These are phyloP conservation scores for Suhomyces prunicola DNA, from an alignment of 805 yeast genomes.

Conservation along the genomic window DNA sequence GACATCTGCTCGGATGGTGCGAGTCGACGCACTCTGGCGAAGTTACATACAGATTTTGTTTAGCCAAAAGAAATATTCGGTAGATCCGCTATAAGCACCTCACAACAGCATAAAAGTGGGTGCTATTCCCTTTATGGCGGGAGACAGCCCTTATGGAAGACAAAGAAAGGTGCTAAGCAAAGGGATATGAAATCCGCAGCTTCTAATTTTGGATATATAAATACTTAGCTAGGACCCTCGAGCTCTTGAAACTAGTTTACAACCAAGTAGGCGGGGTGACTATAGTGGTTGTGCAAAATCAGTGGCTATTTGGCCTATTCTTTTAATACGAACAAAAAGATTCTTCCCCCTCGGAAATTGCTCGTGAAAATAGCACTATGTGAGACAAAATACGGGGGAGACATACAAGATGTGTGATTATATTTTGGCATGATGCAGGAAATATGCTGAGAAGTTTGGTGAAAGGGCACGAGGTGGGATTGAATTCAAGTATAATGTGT, in stretches of 20 bases:
- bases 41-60: not conserved
- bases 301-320: not conserved
- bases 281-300: not conserved
- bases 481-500: not conserved
- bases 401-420: not conserved
- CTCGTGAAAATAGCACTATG: not conserved
- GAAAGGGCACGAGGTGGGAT: not conserved
- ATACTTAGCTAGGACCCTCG: not conserved
- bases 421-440: not conserved
- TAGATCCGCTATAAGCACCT: not conserved
- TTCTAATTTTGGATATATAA: not conserved
- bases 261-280: not conserved
- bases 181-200: not conserved
- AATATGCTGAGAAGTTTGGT: not conserved
- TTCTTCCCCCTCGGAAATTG: not conserved
- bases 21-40: not conserved
- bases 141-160: not conserved
- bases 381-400: not conserved
- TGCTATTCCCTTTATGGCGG: not conserved
- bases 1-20: not conserved
- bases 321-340: not conserved
- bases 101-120: not conserved
- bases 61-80: not conserved
- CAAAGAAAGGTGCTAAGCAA: not conserved
- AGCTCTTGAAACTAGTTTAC: not conserved